Base-by-base conservation (phyloP, 2,329 filamentous ascomycete genomes). In the Gaeumannomyces tritici region DNA sequence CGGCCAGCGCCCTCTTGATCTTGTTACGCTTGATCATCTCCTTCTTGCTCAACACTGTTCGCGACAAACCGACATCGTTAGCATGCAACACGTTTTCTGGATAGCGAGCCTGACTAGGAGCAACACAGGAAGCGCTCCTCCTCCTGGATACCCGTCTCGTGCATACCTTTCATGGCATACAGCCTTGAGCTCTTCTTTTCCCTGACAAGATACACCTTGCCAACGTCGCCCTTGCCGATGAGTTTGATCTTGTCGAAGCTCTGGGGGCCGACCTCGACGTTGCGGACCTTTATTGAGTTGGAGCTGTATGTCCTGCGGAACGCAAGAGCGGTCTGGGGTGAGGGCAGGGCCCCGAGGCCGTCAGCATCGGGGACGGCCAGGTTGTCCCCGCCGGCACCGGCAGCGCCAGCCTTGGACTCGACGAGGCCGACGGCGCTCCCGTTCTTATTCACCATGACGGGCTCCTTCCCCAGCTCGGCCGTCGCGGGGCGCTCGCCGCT, bases 1-100 rank as follows among this genome's bases (percentile, higher is more conserved):
- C 95, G 51, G 95, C 95, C 68, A 99, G 82, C 18, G 95, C 95
- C 72, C 95, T 87, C 83, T 99, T 99, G 79, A 99, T 99, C 83
- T 99, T 99, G 82, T 99, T 99, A 63, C 95, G 89, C 80, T 99
- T 99, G 77, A 99, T 99, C 95, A 99, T 99, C 76, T 99, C 95
- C 81, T 98, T 97, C 78, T 99, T 99, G 83, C 93, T 98, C 75
- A 99, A 74, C 7, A 99, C 95, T 98, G 72, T 9, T 42, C 59
- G 31, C 13, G 21, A 24, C 21, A n/a, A 51, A 2, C 42, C 18
- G 42, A 1, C 27, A 24, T 28, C n/a, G 60, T 62, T 56, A 61
- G 56, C 31, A 63, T 51, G n/a, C 42, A 51, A 8, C 18, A 18
- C 42, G 42, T 24, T n/a, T 24, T 51, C 18, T 51, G 13, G 21